Conservation (phyloP, 2,329 filamentous ascomycete species). For the Helotiales sp. region DNA sequence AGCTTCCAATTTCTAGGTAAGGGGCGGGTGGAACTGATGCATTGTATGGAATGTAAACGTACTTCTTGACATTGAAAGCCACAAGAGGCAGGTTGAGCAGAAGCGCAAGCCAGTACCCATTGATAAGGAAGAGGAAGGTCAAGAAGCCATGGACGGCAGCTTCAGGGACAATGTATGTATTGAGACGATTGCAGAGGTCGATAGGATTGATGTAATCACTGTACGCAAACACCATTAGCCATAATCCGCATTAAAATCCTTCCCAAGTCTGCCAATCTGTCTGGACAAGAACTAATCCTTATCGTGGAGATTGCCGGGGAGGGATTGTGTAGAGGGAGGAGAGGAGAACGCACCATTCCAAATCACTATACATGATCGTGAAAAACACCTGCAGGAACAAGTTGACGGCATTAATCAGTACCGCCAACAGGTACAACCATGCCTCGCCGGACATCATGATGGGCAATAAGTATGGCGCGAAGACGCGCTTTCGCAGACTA, state of each 20-base stretch:
- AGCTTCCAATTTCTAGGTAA: neutral
- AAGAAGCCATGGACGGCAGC: slow-evolving; percentile 95
- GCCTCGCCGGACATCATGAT: slow-evolving; percentile 91
- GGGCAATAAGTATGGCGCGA: slow-evolving; percentile 26
- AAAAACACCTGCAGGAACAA: slow-evolving; percentile 99
- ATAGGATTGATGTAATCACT: slow-evolving; percentile 99
- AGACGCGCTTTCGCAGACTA: slow-evolving; percentile 1
- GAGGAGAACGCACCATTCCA: slow-evolving; percentile 85
- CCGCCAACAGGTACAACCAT: slow-evolving; percentile 96
- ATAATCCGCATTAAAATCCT: neutral
- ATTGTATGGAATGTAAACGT: slow-evolving; percentile 48
- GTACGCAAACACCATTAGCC: slow-evolving; percentile 42
- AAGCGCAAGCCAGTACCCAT: slow-evolving; percentile 96
- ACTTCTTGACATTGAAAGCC: slow-evolving; percentile 98
- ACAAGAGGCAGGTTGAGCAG: slow-evolving; percentile 90
- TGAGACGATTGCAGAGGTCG: slow-evolving; percentile 99
- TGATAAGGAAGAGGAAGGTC: slow-evolving; percentile 95
- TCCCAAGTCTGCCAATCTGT: neutral
- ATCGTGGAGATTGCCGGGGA: neutral
- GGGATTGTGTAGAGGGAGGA: neutral
- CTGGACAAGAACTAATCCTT: neutral
- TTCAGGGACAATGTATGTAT: slow-evolving; percentile 99
- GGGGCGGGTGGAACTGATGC: neutral
- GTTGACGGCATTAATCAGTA: slow-evolving; percentile 99
- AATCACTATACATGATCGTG: slow-evolving; percentile 99